Evolutionary conservation across 73 alveolate genomes (phyloP).

Genomic region (Tetrahymena borealis): DNA sequence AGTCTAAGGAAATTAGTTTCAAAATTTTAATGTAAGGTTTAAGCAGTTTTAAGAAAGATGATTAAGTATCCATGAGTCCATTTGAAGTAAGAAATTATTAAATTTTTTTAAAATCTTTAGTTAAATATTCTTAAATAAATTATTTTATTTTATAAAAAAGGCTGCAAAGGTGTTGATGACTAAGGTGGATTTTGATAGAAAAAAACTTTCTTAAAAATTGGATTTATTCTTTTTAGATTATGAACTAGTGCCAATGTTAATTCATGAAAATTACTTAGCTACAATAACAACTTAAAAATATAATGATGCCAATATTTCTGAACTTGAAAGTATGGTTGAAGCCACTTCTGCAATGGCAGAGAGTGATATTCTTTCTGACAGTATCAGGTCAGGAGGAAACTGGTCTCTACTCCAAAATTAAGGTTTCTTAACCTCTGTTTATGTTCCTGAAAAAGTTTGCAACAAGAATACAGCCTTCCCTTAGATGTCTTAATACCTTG

Average conservation of each 20-base stretch:
- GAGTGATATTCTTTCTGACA: conserved; percentile 63
- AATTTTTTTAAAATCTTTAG: neutral
- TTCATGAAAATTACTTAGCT: conserved; percentile 78
- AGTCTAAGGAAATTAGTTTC: conserved; percentile 21
- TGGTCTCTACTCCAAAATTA: neutral
- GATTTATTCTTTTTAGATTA: conserved; percentile 85
- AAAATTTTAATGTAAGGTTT: conserved; percentile 13
- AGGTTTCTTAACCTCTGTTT: neutral
- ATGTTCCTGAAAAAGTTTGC: neutral
- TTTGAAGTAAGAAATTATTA: neutral
- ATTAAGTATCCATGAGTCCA: neutral
- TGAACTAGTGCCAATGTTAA: conserved; percentile 82
- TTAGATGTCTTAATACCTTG: neutral
- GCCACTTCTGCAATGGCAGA: conserved; percentile 85
- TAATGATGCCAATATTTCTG: conserved; percentile 4
- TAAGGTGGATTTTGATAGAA: conserved; percentile 38
- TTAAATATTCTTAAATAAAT: conserved; percentile 50
- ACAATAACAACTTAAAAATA: conserved; percentile 28
- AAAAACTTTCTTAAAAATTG: conserved; percentile 65
- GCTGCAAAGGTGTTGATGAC: conserved; percentile 69
- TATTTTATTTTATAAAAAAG: conserved; percentile 54
- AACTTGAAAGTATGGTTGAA: conserved; percentile 57
- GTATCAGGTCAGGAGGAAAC: neutral
- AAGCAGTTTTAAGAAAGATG: neutral
- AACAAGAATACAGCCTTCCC: neutral